These are phyloP conservation scores for Xylaria palmicola DNA, from an alignment of 495 filamentous ascomycete species.

Conservation along the genomic window DNA sequence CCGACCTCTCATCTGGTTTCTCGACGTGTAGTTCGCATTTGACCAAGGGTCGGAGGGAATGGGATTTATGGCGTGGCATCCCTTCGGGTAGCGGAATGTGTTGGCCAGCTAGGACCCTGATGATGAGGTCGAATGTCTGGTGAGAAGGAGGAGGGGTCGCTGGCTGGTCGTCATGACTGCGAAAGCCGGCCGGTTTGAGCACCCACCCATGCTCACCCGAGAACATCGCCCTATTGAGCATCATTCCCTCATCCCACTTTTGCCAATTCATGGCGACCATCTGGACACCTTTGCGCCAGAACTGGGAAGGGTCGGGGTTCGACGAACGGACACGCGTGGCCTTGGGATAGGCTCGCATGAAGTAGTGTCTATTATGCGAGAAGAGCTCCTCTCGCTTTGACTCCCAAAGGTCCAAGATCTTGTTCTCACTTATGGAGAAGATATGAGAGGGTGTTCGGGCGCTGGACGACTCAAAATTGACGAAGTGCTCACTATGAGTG, in stretches of 20 bases:
- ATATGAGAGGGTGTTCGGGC: constrained; percentile 74
- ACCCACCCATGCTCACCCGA: constrained; percentile 79
- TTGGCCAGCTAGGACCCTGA: constrained; percentile 47
- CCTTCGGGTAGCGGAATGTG: constrained; percentile 40
- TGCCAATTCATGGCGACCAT: constrained; percentile 97
- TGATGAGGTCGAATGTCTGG: constrained; percentile 38
- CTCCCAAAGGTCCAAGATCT: constrained; percentile 60
- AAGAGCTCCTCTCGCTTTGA: constrained; percentile 60
- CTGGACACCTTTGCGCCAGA: constrained; percentile 87
- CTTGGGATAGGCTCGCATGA: constrained; percentile 91
- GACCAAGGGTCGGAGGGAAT: constrained; percentile 46
- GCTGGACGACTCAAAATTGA: constrained; percentile 51
- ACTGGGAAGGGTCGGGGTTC: constrained; percentile 78
- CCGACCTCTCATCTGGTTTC: constrained; percentile 42
- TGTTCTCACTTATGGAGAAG: constrained; percentile 79
- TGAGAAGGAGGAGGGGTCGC: constrained; percentile 14
- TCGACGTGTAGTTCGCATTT: constrained; percentile 81
- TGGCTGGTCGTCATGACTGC: constrained; percentile 18
- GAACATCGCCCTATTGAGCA: constrained; percentile 95
- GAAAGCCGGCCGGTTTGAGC: constrained; percentile 68
- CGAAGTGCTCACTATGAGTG: constrained; percentile 79
- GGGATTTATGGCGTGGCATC: constrained; percentile 23
- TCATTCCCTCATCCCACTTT: constrained; percentile 82
- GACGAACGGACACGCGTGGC: constrained; percentile 76
- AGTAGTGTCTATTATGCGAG: constrained; percentile 72